Conservation (phyloP, 129 eudicot species). For the Flaveria ramosissima region DNA sequence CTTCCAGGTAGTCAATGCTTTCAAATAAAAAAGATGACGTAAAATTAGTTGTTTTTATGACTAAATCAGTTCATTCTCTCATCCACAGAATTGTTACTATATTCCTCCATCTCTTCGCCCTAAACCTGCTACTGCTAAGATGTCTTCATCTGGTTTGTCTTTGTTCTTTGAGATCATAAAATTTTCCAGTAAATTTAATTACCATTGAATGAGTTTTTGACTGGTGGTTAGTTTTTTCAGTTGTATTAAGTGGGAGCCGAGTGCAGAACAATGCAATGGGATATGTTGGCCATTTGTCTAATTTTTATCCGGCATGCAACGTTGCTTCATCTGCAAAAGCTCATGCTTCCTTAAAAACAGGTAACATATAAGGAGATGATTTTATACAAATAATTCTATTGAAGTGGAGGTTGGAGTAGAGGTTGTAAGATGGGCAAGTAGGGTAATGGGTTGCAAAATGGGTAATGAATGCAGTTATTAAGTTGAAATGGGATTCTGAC, state of each 20-base stretch:
- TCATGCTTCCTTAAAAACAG: conserved; percentile 44
- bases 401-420: not conserved
- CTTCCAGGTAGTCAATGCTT: conserved; percentile 63
- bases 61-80: not conserved
- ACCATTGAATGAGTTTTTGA: conserved; percentile 7
- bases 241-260: conserved; percentile 42
- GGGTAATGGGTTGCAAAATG: conserved; percentile 26
- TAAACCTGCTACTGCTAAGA: conserved; percentile 52
- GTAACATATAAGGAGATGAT: conserved; percentile 27
- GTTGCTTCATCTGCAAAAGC: conserved; percentile 38
- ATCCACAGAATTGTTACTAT: conserved; percentile 76
- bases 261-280: conserved; percentile 55
- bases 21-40: conserved; percentile 1
- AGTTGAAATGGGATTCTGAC: not conserved
- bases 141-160: conserved; percentile 68
- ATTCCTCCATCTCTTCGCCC: conserved; percentile 86
- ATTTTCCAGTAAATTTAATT: not conserved
- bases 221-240: conserved; percentile 35
- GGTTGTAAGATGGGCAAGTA: not conserved
- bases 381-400: conserved; percentile 12
- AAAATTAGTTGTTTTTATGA: not conserved
- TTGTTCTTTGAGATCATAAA: not conserved
- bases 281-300: conserved; percentile 48
- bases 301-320: conserved; percentile 43
- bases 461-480: too few species aligned